Evolutionary conservation across 306 rosid genomes (phyloP).

Genomic region (Castanopsis chinensis): DNA sequence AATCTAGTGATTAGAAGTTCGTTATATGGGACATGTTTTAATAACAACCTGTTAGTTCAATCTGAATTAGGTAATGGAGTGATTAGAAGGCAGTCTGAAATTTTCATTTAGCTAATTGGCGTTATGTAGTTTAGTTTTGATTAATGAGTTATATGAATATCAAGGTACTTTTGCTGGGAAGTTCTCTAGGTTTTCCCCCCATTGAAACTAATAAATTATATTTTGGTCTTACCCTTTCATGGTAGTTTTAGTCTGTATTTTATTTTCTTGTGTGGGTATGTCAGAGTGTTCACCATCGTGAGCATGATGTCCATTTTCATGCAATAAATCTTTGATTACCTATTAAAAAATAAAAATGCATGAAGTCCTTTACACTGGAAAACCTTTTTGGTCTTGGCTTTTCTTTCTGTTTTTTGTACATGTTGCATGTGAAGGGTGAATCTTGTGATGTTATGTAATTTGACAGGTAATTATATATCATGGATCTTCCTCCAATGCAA

Average conservation of each 20-base stretch:
- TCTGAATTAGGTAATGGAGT: not conserved
- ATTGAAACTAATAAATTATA: too few species aligned
- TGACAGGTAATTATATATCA: not conserved
- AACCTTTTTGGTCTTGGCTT: not conserved
- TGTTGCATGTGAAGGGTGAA: constrained; percentile 1
- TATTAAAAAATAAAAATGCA: not conserved
- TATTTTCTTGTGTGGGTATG: not conserved
- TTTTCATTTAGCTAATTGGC: not conserved
- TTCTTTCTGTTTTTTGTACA: not conserved
- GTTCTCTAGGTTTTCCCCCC: not conserved
- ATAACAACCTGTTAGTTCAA: not conserved
- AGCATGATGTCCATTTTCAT: too few species aligned
- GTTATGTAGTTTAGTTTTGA: not conserved
- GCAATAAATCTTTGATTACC: too few species aligned
- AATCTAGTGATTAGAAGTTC: not conserved
- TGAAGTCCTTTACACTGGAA: not conserved
- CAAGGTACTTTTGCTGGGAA: not conserved
- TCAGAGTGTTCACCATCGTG: not conserved
- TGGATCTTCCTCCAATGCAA: not conserved
- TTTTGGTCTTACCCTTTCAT: too few species aligned
- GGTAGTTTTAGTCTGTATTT: too few species aligned
- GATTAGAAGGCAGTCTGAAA: not conserved
- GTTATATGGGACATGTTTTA: not conserved
- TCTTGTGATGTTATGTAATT: not conserved
- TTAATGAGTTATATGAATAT: not conserved